A percentile compares a stretch with the other conserved stretches of the same genome.
Evolutionary conservation across 2,329 filamentous ascomycete genomes (phyloP).

Genomic region (Byssochlamys sp.): DNA sequence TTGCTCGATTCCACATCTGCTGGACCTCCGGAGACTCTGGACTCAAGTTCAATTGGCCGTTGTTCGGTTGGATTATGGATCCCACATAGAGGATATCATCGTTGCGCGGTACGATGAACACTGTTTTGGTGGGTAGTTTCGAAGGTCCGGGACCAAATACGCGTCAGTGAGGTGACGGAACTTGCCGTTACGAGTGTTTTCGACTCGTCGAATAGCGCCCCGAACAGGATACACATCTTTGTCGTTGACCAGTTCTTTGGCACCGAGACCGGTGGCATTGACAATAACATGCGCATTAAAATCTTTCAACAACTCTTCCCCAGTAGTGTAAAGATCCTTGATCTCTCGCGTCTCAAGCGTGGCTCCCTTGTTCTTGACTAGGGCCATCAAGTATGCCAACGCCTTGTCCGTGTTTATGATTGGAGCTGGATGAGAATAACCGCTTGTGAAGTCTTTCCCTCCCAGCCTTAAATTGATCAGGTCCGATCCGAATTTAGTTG

Average conservation of each 20-base stretch:
- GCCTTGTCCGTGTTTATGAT: slow-evolving; percentile 39
- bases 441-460: slow-evolving; percentile 14
- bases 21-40: slow-evolving; percentile 31
- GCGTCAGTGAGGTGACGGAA: slow-evolving; percentile 36
- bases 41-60: slow-evolving; percentile 30
- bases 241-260: slow-evolving; percentile 29
- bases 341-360: slow-evolving; percentile 31
- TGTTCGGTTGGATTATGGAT: slow-evolving; percentile 29
- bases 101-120: slow-evolving; percentile 39
- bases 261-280: slow-evolving; percentile 40
- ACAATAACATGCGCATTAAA: slow-evolving; percentile 36
- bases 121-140: slow-evolving; percentile 18
- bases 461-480: too few relatives aligned
- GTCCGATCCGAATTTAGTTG: too few relatives aligned
- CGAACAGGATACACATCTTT: slow-evolving; percentile 35
- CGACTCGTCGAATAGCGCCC: slow-evolving; percentile 35
- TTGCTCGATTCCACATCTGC: slow-evolving; percentile 36
- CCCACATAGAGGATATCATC: slow-evolving; percentile 37
- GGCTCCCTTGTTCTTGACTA: slow-evolving; percentile 36
- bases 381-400: slow-evolving; percentile 34
- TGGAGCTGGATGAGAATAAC: slow-evolving; percentile 37
- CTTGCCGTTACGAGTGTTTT: slow-evolving; percentile 34
- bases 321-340: slow-evolving; percentile 27
- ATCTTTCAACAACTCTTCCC: slow-evolving; percentile 22
- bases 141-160: too few relatives aligned